Conservation (phyloP, 345 rosid species). For the Nasturtium officinale region DNA sequence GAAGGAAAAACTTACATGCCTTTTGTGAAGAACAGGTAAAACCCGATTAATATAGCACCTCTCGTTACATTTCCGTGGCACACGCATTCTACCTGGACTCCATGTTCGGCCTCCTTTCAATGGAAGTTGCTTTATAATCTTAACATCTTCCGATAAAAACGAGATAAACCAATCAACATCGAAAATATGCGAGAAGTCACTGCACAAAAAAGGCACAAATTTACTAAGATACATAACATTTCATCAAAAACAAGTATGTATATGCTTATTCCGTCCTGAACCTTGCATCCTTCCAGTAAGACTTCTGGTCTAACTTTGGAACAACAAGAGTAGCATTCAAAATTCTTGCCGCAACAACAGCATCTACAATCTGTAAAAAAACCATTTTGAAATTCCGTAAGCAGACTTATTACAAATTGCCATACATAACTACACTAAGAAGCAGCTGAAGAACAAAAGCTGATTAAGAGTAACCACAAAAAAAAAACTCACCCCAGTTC, state of each 20-base stretch:
- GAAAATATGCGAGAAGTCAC: slow-evolving; percentile 89
- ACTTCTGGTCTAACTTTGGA: slow-evolving; percentile 94
- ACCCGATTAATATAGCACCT: slow-evolving; percentile 87
- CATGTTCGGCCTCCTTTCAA: slow-evolving; percentile 64
- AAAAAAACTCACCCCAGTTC: slow-evolving; percentile 74
- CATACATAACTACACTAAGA: background rate
- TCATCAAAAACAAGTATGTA: background rate
- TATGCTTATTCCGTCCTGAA: slow-evolving; percentile 38
- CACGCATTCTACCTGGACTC: slow-evolving; percentile 77
- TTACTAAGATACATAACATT: background rate
- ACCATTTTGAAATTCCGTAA: background rate
- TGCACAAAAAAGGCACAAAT: slow-evolving; percentile 46
- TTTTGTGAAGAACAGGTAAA: slow-evolving; percentile 93
- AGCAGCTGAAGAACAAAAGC: slow-evolving; percentile 7
- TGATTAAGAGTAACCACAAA: background rate
- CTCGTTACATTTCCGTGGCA: slow-evolving; percentile 94
- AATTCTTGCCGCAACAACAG: slow-evolving; percentile 97
- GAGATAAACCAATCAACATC: slow-evolving; percentile 80
- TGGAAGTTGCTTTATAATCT: slow-evolving; percentile 84
- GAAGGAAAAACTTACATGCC: slow-evolving; percentile 95
- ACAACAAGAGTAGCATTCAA: slow-evolving; percentile 95
- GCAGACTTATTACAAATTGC: background rate
- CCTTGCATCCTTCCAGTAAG: slow-evolving; percentile 98
- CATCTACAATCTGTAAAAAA: slow-evolving; percentile 76
- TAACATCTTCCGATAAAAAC: slow-evolving; percentile 74